Evolutionary conservation across 345 rosid genomes (phyloP).

Genomic region (Pistacia vera): DNA sequence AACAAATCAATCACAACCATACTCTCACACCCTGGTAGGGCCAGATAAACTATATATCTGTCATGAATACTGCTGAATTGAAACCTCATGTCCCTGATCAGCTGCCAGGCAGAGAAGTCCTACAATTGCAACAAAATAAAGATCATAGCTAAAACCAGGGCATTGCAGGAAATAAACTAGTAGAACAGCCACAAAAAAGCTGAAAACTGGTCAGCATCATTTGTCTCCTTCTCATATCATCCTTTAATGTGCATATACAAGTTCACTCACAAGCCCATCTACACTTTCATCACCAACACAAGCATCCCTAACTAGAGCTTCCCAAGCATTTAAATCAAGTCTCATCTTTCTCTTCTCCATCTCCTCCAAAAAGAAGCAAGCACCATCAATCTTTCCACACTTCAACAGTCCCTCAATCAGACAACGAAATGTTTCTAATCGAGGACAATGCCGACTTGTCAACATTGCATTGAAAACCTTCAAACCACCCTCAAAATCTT

Average conservation of each 20-base stretch:
- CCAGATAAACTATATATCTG: neutral
- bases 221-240: neutral
- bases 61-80: neutral
- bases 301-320: constrained; percentile 45
- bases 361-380: constrained; percentile 70
- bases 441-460: constrained; percentile 63
- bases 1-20: neutral
- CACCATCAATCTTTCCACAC: constrained; percentile 58
- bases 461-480: constrained; percentile 76
- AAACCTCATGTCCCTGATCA: neutral
- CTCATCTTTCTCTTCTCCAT: constrained; percentile 68
- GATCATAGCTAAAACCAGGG: neutral
- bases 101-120: neutral
- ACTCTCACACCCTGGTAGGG: too few relatives aligned
- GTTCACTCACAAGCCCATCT: constrained; percentile 47
- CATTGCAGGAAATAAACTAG: neutral
- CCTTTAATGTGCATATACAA: constrained; percentile 16
- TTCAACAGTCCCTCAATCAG: constrained; percentile 57
- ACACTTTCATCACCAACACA: constrained; percentile 34
- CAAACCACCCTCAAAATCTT: constrained; percentile 74
- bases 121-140: neutral
- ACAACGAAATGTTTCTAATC: constrained; percentile 48
- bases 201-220: neutral
- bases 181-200: neutral
- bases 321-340: constrained; percentile 56